Base-by-base conservation (phyloP, 495 filamentous ascomycete genomes). In the Entonaema liquescens region DNA sequence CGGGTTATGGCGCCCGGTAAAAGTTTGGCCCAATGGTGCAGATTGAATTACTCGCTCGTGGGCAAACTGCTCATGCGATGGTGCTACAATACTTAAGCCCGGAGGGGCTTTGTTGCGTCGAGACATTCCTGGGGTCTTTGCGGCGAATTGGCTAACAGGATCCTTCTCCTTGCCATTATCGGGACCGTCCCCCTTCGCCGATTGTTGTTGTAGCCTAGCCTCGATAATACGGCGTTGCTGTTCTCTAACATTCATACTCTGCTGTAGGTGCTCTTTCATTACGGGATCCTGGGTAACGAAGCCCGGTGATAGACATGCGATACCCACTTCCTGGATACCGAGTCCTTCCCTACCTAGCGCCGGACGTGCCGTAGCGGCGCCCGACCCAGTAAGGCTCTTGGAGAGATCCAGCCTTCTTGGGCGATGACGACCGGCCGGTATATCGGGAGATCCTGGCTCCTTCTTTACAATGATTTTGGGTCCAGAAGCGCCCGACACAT, bases 11-110 rank as follows among this genome's bases (percentile, higher is more conserved):
- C 92, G 87, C 49, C 95, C 95, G 13, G 95, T 97, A 78, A 99
- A 99, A 13, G 92, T 94, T 78, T 97, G 94, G 74, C 97, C 87
- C n/a, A 99, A 84, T 13, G 95, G 95, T 2, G 95, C 95, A 5
- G 95, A 99, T 81, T 99, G 95, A 61, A 99, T 95, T 29, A 99
- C 94, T 62, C 95, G 86, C 81, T 99, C 95, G 75, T 95, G 90
- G 57, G 95, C 94, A 74, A 99, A 99, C 52, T 96, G 93, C 61
- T 94, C 89, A 68, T 96, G 93, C n/a, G 94, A 93, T 0, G 95
- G 95, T 15, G 95, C 93, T n/a, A 95, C 91, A 67, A 99, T 99
- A 59, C 94, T 95, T 56, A 99, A 82, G 55, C 95, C 95, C 15
- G 93, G 92, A 42, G 95, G 95, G 38, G 93, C 91, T 72, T 86